Conservation (phyloP, 2,329 filamentous ascomycete genomes). For the Aspergillus phoenicis region DNA sequence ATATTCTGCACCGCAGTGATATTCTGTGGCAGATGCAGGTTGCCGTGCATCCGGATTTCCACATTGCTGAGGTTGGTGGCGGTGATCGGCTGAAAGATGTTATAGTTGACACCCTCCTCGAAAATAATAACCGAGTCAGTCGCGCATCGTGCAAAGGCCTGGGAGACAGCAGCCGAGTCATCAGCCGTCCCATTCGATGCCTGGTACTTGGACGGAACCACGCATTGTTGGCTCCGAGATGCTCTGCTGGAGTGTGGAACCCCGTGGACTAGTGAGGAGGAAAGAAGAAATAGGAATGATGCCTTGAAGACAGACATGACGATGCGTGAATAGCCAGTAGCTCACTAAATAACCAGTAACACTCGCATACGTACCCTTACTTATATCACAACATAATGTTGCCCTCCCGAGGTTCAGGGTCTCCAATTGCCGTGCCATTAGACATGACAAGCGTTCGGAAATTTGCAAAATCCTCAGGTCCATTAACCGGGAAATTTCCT, state of each 20-base stretch:
- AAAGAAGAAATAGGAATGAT: neutral
- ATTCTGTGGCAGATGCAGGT: slow-evolving; percentile 47
- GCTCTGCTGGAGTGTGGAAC: neutral
- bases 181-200: slow-evolving; percentile 42
- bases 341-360: neutral
- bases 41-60: slow-evolving; percentile 47
- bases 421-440: neutral
- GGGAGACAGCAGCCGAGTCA: slow-evolving; percentile 44
- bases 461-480: neutral
- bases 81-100: slow-evolving; percentile 44
- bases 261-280: neutral
- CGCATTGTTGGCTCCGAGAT: slow-evolving; percentile 17
- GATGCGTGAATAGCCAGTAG: neutral
- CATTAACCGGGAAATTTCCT: neutral
- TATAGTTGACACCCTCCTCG: slow-evolving; percentile 46
- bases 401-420: neutral
- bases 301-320: neutral
- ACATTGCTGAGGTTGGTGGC: slow-evolving; percentile 48
- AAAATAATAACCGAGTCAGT: slow-evolving; percentile 39
- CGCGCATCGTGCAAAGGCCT: slow-evolving; percentile 43
- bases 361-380: neutral
- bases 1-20: slow-evolving; percentile 42
- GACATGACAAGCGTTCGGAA: neutral
- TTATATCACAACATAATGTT: neutral
- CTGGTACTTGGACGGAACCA: slow-evolving; percentile 23